These are phyloP conservation scores for Hippophae tibetana DNA, from an alignment of 306 rosid genomes.

Conservation along the genomic window DNA sequence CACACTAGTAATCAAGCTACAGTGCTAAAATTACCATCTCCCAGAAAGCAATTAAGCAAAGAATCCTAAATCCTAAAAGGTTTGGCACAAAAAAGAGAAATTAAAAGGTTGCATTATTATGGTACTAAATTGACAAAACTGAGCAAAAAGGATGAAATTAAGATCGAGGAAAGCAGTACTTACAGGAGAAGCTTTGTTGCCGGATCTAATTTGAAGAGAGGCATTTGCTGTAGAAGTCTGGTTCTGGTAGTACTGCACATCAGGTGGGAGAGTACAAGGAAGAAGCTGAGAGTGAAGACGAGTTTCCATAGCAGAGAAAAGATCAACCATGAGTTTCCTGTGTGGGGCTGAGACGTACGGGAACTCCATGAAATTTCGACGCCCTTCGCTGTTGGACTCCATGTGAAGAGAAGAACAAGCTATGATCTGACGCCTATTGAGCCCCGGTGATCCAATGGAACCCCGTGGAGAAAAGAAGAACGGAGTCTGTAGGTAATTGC, in stretches of 20 bases:
- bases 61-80: too few species aligned
- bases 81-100: too few species aligned
- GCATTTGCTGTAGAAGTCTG: constrained; percentile 33
- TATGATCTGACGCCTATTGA: constrained; percentile 18
- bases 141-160: neutral
- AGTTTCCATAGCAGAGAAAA: constrained; percentile 42
- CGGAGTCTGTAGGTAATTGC: constrained; percentile 11
- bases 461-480: constrained; percentile 14
- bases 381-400: constrained; percentile 25
- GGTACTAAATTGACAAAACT: neutral
- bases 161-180: neutral
- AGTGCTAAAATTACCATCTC: too few species aligned
- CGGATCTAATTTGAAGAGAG: constrained; percentile 53
- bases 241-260: constrained; percentile 46
- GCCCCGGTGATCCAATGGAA: neutral
- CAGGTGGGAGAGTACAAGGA: constrained; percentile 56
- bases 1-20: too few species aligned
- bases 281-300: constrained; percentile 56
- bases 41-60: too few species aligned
- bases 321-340: constrained; percentile 54
- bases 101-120: neutral
- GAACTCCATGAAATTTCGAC: constrained; percentile 47
- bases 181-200: constrained; percentile 39
- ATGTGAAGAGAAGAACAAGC: constrained; percentile 23
- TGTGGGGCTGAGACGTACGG: constrained; percentile 59